Percentiles rank a stretch among this genome's conserved stretches.
These are phyloP conservation scores for Penicillium cataractarum DNA, from an alignment of 495 filamentous ascomycete genomes.

Conservation along the genomic window DNA sequence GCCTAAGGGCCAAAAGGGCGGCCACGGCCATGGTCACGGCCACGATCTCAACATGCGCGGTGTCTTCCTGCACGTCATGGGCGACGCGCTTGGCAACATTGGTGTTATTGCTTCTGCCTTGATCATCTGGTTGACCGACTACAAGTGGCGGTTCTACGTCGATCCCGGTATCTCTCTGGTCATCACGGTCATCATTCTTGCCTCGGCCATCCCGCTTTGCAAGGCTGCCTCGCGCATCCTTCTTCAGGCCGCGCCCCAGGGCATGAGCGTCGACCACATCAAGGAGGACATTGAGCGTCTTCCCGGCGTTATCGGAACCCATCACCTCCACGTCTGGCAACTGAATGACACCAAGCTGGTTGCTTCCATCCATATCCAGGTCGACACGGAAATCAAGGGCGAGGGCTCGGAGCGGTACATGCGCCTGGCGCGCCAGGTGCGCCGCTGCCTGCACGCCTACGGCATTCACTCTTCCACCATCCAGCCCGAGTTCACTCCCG, in stretches of 20 bases:
- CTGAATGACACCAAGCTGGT: slow-evolving; percentile 91
- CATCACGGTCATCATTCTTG: slow-evolving; percentile 93
- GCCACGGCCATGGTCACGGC: slow-evolving; percentile 66
- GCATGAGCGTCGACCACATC: slow-evolving; percentile 86
- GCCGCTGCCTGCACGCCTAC: slow-evolving; percentile 88
- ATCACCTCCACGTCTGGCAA: slow-evolving; percentile 98
- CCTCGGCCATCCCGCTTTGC: slow-evolving; percentile 88
- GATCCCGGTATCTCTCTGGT: slow-evolving; percentile 94
- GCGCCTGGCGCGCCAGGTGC: slow-evolving; percentile 76
- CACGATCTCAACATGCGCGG: slow-evolving; percentile 99
- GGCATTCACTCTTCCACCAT: slow-evolving; percentile 98
- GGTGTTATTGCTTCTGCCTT: slow-evolving; percentile 94
- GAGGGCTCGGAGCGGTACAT: slow-evolving; percentile 82
- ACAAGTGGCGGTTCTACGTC: slow-evolving; percentile 71
- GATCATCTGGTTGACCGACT: slow-evolving; percentile 85
- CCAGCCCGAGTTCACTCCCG: slow-evolving; percentile 87
- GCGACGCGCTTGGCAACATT: slow-evolving; percentile 95
- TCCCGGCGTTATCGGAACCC: slow-evolving; percentile 82
- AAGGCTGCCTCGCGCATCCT: slow-evolving; percentile 92
- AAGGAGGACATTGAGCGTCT: slow-evolving; percentile 86
- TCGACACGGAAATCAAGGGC: slow-evolving; percentile 73
- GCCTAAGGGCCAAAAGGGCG: slow-evolving; percentile 57
- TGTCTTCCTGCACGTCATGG: slow-evolving; percentile 94
- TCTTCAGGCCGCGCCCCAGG: slow-evolving; percentile 87
- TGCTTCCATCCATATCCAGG: slow-evolving; percentile 88